phyloP scores from a whole-genome alignment of 75 land plant genomes.

The Sequoia sempervirens region DNA sequence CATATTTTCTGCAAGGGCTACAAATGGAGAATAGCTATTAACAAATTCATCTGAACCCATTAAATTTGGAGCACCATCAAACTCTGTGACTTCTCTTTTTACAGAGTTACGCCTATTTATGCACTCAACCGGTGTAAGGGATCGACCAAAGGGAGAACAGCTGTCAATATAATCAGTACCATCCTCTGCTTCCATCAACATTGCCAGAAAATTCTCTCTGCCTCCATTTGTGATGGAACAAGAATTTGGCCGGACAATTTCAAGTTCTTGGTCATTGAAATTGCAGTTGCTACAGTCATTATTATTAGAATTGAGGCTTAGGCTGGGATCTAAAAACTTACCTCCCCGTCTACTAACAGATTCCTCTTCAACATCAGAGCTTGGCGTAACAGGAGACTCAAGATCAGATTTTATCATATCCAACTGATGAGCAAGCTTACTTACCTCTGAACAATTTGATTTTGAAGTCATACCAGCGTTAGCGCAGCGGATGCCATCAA shows the following conservation, averaged over 20 bases:
- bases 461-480: neutral
- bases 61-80: neutral
- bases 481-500: neutral
- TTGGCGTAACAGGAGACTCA: neutral
- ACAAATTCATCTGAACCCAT: neutral
- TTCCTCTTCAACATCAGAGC: constrained; percentile 16
- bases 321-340: neutral
- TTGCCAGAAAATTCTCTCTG: neutral
- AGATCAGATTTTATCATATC: neutral
- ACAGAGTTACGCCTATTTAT: too few relatives aligned
- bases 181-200: constrained; percentile 23
- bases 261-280: neutral
- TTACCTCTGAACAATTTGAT: neutral
- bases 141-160: too few relatives aligned
- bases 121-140: neutral
- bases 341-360: neutral
- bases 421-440: neutral
- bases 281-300: too few relatives aligned
- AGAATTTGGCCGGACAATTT: neutral
- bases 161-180: neutral
- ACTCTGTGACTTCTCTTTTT: too few relatives aligned
- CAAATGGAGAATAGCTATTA: constrained; percentile 22
- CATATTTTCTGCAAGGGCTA: neutral
- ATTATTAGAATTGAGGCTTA: too few relatives aligned
- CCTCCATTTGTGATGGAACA: constrained; percentile 1